A percentile compares a stretch with the other conserved stretches of the same genome.
Conservation (phyloP, 768 basidiomycete genomes). For the Fistulinella prunicolor region DNA sequence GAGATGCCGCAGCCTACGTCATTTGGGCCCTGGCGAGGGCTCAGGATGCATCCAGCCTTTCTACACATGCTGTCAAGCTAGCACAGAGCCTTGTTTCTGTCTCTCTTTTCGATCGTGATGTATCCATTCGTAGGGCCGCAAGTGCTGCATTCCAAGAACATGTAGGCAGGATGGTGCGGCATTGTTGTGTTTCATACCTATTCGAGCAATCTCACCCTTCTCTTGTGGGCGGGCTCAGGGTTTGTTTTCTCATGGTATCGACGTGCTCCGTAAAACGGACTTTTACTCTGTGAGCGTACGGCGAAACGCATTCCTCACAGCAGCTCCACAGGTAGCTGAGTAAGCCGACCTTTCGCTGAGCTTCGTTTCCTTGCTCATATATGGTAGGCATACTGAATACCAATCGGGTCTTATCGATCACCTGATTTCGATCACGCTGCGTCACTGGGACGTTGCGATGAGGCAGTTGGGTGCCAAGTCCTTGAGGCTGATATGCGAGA, state of each 20-base stretch:
- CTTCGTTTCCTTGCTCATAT: background rate
- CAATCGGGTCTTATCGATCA: constrained; percentile 66
- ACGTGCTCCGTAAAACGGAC: constrained; percentile 87
- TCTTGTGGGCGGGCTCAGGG: constrained; percentile 48
- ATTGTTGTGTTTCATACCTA: background rate
- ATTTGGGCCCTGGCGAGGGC: constrained; percentile 91
- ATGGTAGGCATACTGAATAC: constrained; percentile 73
- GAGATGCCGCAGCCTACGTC: constrained; percentile 93
- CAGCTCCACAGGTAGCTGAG: constrained; percentile 86
- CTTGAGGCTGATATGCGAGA: constrained; percentile 61
- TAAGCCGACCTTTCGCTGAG: constrained; percentile 40
- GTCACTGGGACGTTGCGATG: constrained; percentile 89
- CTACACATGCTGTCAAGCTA: constrained; percentile 59
- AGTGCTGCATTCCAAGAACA: constrained; percentile 98
- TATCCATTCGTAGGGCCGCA: constrained; percentile 91
- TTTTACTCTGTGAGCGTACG: constrained; percentile 91
- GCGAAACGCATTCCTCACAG: constrained; percentile 78
- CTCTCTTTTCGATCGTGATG: constrained; percentile 88
- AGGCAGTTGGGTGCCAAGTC: constrained; percentile 76
- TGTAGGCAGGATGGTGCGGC: constrained; percentile 85
- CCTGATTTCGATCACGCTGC: constrained; percentile 65
- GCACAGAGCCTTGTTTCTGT: constrained; percentile 74
- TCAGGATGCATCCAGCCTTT: constrained; percentile 55
- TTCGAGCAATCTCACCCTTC: constrained; percentile 14
- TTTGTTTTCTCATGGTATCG: constrained; percentile 91